Percentiles rank a stretch among this genome's conserved stretches.
These are phyloP conservation scores for Sporobolomyces pararoseus DNA, from an alignment of 768 basidiomycete species.

Conservation along the genomic window DNA sequence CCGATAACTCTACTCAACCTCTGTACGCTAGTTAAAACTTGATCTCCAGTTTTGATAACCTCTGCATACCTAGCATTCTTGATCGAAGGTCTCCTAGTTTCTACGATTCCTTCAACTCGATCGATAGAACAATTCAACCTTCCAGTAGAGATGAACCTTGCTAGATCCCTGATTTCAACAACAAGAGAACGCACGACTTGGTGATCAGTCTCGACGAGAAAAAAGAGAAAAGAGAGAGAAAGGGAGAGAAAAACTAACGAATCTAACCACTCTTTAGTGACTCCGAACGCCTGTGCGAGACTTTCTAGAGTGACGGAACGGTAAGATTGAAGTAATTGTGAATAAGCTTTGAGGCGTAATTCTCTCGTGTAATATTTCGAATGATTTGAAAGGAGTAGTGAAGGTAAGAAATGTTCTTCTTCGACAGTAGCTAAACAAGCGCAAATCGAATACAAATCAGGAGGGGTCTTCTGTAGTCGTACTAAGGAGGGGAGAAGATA, in stretches of 20 bases:
- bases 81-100: slow-evolving; percentile 71
- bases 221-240: slow-evolving; percentile 11
- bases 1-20: slow-evolving; percentile 79
- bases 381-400: slow-evolving; percentile 78
- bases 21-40: slow-evolving; percentile 80
- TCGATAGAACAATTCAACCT: slow-evolving; percentile 85
- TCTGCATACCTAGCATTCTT: slow-evolving; percentile 87
- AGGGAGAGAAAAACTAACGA: slow-evolving; percentile 55
- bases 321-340: slow-evolving; percentile 87
- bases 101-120: slow-evolving; percentile 88
- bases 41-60: slow-evolving; percentile 88
- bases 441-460: too few species aligned
- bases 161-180: slow-evolving; percentile 64
- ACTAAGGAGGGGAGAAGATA: background rate
- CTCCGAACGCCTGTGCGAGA: slow-evolving; percentile 80
- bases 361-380: slow-evolving; percentile 86
- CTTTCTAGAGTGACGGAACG: slow-evolving; percentile 82
- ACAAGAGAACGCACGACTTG: too few species aligned
- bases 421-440: slow-evolving; percentile 92
- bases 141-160: slow-evolving; percentile 82
- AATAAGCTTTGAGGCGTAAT: slow-evolving; percentile 91
- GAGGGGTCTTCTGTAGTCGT: too few species aligned
- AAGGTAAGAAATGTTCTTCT: slow-evolving; percentile 78
- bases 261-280: slow-evolving; percentile 81
- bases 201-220: background rate